These are phyloP conservation scores for Pachysandra terminalis DNA, from an alignment of 164 flowering plant species.

Conservation along the genomic window DNA sequence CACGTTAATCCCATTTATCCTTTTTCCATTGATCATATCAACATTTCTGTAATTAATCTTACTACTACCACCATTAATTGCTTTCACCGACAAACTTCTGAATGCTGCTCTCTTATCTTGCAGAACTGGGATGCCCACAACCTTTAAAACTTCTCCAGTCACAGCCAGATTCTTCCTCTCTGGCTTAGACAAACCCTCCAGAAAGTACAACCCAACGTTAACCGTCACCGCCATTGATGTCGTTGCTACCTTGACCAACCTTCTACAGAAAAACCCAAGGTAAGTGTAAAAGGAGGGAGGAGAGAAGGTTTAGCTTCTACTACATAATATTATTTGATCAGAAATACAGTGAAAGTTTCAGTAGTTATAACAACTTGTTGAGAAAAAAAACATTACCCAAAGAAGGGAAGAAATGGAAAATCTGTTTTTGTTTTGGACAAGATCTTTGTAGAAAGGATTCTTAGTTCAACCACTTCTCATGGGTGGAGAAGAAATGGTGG, in stretches of 20 bases:
- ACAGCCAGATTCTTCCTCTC: conserved; percentile 1
- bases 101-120: background rate
- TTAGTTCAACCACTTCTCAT: conserved; percentile 42
- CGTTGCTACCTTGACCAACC: conserved; percentile 4
- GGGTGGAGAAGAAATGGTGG: conserved; percentile 32
- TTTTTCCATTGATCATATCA: conserved; percentile 47
- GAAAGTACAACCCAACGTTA: background rate
- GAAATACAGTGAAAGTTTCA: background rate
- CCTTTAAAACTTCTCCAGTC: background rate
- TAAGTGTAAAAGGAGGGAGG: background rate
- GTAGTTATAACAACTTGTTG: conserved; percentile 19
- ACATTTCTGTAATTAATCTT: conserved; percentile 7
- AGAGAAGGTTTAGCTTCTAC: background rate
- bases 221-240: conserved; percentile 19
- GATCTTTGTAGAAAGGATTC: conserved; percentile 10
- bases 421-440: background rate
- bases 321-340: background rate
- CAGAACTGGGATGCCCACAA: conserved; percentile 5
- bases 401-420: background rate
- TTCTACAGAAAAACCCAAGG: background rate
- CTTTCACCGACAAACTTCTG: conserved; percentile 16
- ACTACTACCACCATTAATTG: conserved; percentile 12
- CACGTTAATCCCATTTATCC: conserved; percentile 41
- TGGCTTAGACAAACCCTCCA: conserved; percentile 4
- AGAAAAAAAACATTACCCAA: background rate